phyloP scores from a whole-genome alignment of 805 yeast species.

The Metschnikowia kofuensis region DNA sequence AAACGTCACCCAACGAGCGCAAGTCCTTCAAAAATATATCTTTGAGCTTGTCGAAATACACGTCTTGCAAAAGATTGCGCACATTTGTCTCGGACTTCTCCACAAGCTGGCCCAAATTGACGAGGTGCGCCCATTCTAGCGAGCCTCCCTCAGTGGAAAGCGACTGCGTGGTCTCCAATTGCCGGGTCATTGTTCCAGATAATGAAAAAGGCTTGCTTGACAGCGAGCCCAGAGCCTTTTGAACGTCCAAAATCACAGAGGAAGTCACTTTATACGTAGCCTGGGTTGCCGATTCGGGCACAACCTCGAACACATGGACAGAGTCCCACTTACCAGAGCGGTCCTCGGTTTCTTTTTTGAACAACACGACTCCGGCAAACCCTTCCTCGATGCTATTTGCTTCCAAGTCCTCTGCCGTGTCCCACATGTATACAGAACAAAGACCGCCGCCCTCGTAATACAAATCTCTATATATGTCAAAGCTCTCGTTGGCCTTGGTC shows the following conservation, averaged over 20 bases:
- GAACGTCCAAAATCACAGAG: conserved; percentile 77
- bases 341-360: conserved; percentile 65
- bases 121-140: conserved; percentile 66
- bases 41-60: conserved; percentile 90
- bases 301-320: conserved; percentile 85
- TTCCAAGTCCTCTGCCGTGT: conserved; percentile 56
- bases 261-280: conserved; percentile 73
- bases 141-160: conserved; percentile 33
- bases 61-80: conserved; percentile 86
- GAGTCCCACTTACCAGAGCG: conserved; percentile 79
- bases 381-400: conserved; percentile 43
- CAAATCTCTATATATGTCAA: conserved; percentile 87
- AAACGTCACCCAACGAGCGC: conserved; percentile 36
- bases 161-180: conserved; percentile 55
- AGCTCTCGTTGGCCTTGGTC: conserved; percentile 79
- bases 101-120: conserved; percentile 78
- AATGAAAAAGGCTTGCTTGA: conserved; percentile 38
- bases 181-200: conserved; percentile 85
- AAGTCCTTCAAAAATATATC: conserved; percentile 63
- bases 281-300: conserved; percentile 35
- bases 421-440: conserved; percentile 91
- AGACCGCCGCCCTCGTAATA: conserved; percentile 90
- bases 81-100: conserved; percentile 87
- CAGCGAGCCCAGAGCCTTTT: conserved; percentile 15
- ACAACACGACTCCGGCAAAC: conserved; percentile 88